Conservation (phyloP, 2,329 filamentous ascomycete species). For the Calonectria montana region DNA sequence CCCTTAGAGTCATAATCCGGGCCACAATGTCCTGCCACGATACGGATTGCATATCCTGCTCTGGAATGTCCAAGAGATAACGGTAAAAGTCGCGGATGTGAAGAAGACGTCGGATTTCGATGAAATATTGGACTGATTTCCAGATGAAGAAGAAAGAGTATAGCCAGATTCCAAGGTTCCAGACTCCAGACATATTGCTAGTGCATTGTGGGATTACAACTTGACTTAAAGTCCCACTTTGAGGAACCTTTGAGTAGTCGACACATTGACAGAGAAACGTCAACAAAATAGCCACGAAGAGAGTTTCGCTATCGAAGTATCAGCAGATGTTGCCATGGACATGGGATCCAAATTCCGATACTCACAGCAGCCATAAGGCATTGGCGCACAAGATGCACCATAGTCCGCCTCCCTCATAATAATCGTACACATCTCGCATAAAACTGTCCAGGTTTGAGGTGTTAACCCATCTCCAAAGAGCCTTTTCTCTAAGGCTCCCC, state of each 20-base stretch:
- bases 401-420: conserved; percentile 85
- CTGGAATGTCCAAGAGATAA: conserved; percentile 83
- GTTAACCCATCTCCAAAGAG: conserved; percentile 94
- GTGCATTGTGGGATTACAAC: conserved; percentile 80
- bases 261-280: conserved; percentile 89
- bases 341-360: conserved; percentile 16
- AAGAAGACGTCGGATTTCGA: conserved; percentile 78
- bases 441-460: conserved; percentile 91
- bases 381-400: conserved; percentile 85
- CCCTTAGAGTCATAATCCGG: conserved; percentile 84
- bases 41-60: conserved; percentile 89
- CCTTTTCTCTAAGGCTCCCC: conserved; percentile 71
- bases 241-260: conserved; percentile 80
- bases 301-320: conserved; percentile 70
- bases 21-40: conserved; percentile 94
- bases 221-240: conserved; percentile 67
- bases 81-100: conserved; percentile 89
- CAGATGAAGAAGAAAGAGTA: conserved; percentile 88
- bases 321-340: neutral
- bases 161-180: conserved; percentile 84
- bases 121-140: conserved; percentile 78
- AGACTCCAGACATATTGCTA: conserved; percentile 76
- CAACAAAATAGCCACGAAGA: conserved; percentile 84
- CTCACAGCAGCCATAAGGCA: conserved; percentile 78
- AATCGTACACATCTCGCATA: conserved; percentile 85